A percentile compares a stretch with the other conserved stretches of the same genome.
Evolutionary conservation across 768 basidiomycete species (phyloP).

Genomic region (Russula ochroleuca): DNA sequence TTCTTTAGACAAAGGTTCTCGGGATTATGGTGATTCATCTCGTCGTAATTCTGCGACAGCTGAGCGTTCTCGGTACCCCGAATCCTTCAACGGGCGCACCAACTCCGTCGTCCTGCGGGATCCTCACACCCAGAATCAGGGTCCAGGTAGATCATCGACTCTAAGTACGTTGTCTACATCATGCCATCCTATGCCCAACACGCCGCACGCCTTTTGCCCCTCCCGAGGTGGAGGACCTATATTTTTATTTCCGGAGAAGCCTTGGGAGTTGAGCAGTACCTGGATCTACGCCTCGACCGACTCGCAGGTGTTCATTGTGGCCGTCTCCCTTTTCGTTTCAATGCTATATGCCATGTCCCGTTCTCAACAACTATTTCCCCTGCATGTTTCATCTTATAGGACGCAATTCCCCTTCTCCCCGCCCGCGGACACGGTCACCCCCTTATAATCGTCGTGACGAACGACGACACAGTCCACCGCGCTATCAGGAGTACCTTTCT

Average conservation of each 20-base stretch:
- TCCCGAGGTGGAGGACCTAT: constrained; percentile 27
- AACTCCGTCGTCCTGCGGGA: constrained; percentile 17
- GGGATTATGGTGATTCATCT: constrained; percentile 18
- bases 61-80: constrained; percentile 20
- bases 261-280: constrained; percentile 28
- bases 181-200: constrained; percentile 25
- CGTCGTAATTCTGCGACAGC: constrained; percentile 14
- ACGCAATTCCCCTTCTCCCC: constrained; percentile 27
- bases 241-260: constrained; percentile 24
- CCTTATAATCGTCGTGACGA: constrained; percentile 18
- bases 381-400: constrained; percentile 28
- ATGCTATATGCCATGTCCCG: constrained; percentile 19
- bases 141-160: constrained; percentile 27
- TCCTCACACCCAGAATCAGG: constrained; percentile 20
- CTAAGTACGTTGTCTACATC: constrained; percentile 31
- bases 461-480: constrained; percentile 20
- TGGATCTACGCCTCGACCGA: constrained; percentile 24
- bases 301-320: constrained; percentile 27
- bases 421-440: constrained; percentile 22
- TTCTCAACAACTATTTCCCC: constrained; percentile 28
- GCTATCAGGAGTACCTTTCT: constrained; percentile 17
- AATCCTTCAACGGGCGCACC: constrained; percentile 11
- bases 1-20: constrained; percentile 21
- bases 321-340: constrained; percentile 28
- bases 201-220: constrained; percentile 18